Evolutionary conservation across 1,139 yeast genomes (phyloP).

Genomic region (Meyerozyma athensensis): DNA sequence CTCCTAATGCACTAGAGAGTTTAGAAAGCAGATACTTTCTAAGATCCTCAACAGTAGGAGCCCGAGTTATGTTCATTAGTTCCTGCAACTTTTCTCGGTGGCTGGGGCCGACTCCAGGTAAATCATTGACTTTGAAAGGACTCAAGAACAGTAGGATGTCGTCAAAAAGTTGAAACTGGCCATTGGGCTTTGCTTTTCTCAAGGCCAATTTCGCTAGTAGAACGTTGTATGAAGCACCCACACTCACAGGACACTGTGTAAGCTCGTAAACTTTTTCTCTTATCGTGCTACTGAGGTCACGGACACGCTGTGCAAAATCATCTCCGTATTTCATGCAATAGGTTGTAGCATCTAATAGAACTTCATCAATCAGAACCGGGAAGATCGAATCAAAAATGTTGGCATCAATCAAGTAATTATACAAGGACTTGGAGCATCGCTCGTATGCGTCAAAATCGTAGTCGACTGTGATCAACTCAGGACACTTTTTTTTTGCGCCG

Average conservation of each 20-base stretch:
- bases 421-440: conserved; percentile 40
- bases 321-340: conserved; percentile 15
- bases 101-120: conserved; percentile 86
- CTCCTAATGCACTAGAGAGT: conserved; percentile 53
- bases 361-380: conserved; percentile 93
- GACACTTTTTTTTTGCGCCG: conserved; percentile 60
- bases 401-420: conserved; percentile 48
- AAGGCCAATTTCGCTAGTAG: conserved; percentile 77
- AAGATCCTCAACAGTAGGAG: conserved; percentile 28
- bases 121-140: conserved; percentile 42
- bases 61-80: conserved; percentile 10
- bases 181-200: conserved; percentile 76
- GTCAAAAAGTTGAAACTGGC: conserved; percentile 38
- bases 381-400: conserved; percentile 52
- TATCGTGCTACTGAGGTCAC: conserved; percentile 32
- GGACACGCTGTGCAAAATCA: conserved; percentile 15
- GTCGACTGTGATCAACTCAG: conserved; percentile 54
- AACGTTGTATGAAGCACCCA: conserved; percentile 72
- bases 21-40: conserved; percentile 26
- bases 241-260: conserved; percentile 69
- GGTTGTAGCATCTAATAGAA: conserved; percentile 62
- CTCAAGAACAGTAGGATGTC: conserved; percentile 35
- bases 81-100: conserved; percentile 33
- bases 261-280: conserved; percentile 37
- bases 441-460: conserved; percentile 79